Evolutionary conservation across 1,139 yeast genomes (phyloP), one percentile per base, ranked within the genome.

Genomic region (Pichia cactophila): DNA sequence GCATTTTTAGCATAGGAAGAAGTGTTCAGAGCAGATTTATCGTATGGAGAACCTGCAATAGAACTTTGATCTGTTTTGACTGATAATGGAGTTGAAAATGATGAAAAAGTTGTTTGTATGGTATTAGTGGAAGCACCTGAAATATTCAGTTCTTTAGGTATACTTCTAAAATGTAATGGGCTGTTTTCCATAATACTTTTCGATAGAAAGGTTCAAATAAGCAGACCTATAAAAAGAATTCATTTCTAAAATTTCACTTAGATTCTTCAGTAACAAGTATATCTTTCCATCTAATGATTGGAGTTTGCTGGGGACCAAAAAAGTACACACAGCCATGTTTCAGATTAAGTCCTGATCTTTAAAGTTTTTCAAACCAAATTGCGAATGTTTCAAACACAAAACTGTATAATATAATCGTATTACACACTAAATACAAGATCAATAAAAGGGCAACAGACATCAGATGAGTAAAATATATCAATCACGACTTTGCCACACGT

Each of bases 401-500:
- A 29, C 10, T 11, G 12, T 29, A 11, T 11, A 31, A 31, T 31
- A 31, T 31, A 31, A 5, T 31, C 4, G 10, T 12, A 31, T 14
- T 28, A 31, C 35, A 31, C 14, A 16, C 23, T 35, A 35, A 16
- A 16, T 35, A 35, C 26, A 35, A 16, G 38, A 16, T 16, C 11
- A 14, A 14, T 33, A 33, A 7, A 11, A 4, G 36, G 6, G 9
- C 17, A 35, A 35, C 7, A 16, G 11, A 16, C n/a, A 35, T 35
- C 38, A 35, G 38, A n/a, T 44, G 12, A 9, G 16, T 8, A 20
- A 11, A 20, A 39, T 23, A 8, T 41, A 20, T 37, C 39, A 55
- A 36, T 52, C 54, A 39, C 86, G 69, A 36, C 72, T 69, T 50
- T 77, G 77, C 97, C 97, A 90, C 4, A 88, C 72, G 61, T 86